phyloP scores from a whole-genome alignment of 257 asterid species.

The Solanum chilense region DNA sequence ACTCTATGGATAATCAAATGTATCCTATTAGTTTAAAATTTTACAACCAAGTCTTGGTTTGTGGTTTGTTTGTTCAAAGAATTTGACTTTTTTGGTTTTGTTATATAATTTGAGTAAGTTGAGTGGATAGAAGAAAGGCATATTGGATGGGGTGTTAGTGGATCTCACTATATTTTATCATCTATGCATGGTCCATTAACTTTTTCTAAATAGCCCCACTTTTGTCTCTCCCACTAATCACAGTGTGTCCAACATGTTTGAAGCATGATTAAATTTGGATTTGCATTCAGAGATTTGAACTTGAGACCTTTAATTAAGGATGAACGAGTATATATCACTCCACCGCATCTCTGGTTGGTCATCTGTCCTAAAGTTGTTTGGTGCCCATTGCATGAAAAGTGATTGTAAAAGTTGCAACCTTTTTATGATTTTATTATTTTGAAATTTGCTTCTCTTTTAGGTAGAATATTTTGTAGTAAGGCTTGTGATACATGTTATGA shows the following conservation, averaged over 20 bases:
- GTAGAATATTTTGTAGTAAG: not conserved
- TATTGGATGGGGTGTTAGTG: not conserved
- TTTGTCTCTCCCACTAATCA: not conserved
- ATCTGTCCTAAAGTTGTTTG: not conserved
- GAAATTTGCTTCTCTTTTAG: not conserved
- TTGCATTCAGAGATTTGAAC: fast-evolving
- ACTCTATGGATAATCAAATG: not conserved
- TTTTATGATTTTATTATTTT: not conserved
- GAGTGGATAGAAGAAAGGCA: not conserved
- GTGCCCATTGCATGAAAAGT: not conserved
- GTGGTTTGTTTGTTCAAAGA: not conserved
- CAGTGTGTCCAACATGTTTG: not conserved
- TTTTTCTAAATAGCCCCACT: not conserved
- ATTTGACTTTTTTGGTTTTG: not conserved
- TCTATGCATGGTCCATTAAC: not conserved
- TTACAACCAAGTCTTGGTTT: not conserved
- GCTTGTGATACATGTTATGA: not conserved
- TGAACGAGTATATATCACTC: too few species aligned
- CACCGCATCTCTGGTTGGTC: not conserved
- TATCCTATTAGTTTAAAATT: not conserved
- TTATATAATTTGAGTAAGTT: not conserved
- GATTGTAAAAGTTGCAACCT: not conserved
- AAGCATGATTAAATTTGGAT: too few species aligned
- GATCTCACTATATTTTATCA: not conserved
- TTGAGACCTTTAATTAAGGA: too few species aligned